Evolutionary conservation across 345 rosid species (phyloP), one percentile per base, ranked within the genome.

Genomic region (Citrus sp.): DNA sequence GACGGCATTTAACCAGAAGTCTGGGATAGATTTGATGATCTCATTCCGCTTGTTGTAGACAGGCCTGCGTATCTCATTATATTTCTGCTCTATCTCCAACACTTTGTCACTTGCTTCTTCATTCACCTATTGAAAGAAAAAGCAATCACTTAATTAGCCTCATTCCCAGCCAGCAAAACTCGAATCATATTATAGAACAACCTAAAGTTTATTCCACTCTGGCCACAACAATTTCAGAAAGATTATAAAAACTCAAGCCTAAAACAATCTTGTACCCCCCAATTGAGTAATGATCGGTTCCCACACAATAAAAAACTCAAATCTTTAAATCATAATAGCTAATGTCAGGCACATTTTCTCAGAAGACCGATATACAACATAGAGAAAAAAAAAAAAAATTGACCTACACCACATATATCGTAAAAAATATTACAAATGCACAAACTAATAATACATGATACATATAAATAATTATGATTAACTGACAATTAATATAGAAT

Each of bases 1-100:
- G 19, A 86, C 86, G 42, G 88, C 88, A 37, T 81, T 86, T 54
- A 83, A 79, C 88, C 88, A 86, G 78, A 86, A 86, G 77, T 86
- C 88, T 4, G 88, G 88, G 73, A 86, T 86, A 54, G 80, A 69
- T 58, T 83, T 83, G 69, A 86, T 86, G 78, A 83, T 86, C 54
- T 81, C 86, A 55, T 81, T 83, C 42, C 88, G 66, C 79, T 77
- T 83, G 25, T 83, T 77, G 77, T 83, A 86, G 27, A 86, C 83
- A 49, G 88, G 88, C 80, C 71, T 86, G 67, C 86, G 86, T 35
- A 83, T 74, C 80, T 76, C 86, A 32, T 81, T 86, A 61, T 81
- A 86, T 69, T 83, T 86, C 79, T 83, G 86, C 80, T 86, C 86
- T 25, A 86, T 79, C 72, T 83, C 88, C 83, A 83, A 67, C 42